A percentile compares a stretch with the other conserved stretches of the same genome.
These are phyloP conservation scores for Talaromyces ruber DNA, from an alignment of 495 filamentous ascomycete genomes.

Conservation along the genomic window DNA sequence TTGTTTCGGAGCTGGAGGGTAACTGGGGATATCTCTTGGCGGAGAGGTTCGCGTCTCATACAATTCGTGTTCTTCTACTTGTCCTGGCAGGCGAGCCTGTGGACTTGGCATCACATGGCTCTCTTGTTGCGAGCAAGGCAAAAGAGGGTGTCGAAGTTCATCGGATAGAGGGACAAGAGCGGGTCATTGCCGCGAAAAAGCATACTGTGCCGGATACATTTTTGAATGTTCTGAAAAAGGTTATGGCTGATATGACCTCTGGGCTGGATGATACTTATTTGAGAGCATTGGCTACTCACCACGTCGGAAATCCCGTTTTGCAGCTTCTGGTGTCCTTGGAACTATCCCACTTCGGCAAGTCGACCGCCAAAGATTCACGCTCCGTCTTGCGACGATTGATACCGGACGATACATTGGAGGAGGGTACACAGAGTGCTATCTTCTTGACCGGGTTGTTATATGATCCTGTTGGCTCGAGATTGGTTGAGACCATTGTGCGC, in stretches of 20 bases:
- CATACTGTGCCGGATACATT: slow-evolving; percentile 73
- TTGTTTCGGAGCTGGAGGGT: slow-evolving; percentile 74
- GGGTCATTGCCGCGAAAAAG: slow-evolving; percentile 20
- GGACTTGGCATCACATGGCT: slow-evolving; percentile 51
- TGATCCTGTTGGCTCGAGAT: slow-evolving; percentile 77
- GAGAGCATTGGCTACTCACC: slow-evolving; percentile 73
- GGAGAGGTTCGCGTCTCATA: slow-evolving; percentile 86
- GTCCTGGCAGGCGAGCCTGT: slow-evolving; percentile 78
- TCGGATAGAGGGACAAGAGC: slow-evolving; percentile 23
- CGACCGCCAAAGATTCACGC: slow-evolving; percentile 47
- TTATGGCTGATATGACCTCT: slow-evolving; percentile 64
- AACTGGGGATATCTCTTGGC: slow-evolving; percentile 78
- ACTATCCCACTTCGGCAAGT: slow-evolving; percentile 57
- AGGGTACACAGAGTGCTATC: slow-evolving; percentile 47
- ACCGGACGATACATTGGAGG: slow-evolving; percentile 53
- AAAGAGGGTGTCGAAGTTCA: slow-evolving; percentile 68
- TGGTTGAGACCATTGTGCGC: slow-evolving; percentile 76
- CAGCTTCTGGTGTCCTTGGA: slow-evolving; percentile 84
- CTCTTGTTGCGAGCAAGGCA: slow-evolving; percentile 74
- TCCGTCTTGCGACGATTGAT: slow-evolving; percentile 55
- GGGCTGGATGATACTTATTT: slow-evolving; percentile 65
- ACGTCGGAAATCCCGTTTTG: slow-evolving; percentile 79
- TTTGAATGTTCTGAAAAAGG: slow-evolving; percentile 60
- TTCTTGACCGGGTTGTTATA: slow-evolving; percentile 86
- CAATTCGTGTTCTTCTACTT: slow-evolving; percentile 72